phyloP scores from a whole-genome alignment of 2,329 filamentous ascomycete genomes.

The Aureobasidium sp. region DNA sequence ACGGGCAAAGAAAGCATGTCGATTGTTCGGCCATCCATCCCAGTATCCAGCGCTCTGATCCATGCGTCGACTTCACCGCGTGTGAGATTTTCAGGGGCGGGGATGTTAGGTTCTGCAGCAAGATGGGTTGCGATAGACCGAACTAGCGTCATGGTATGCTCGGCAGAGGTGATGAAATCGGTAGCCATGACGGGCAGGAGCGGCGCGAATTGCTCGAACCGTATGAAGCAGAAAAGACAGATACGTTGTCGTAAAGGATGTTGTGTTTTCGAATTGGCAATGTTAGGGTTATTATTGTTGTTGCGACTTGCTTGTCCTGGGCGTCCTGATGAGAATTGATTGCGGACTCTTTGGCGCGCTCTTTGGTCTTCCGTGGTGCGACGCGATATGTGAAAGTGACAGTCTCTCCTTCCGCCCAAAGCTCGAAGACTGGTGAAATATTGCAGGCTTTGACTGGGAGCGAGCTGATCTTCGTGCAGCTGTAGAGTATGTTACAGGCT shows the following conservation, averaged over 20 bases:
- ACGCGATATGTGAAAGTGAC: constrained; percentile 2
- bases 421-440: not conserved
- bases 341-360: not conserved
- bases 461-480: not conserved
- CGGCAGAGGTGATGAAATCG: not conserved
- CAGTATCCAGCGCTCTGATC: constrained; percentile 4
- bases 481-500: not conserved
- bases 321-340: not conserved
- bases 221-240: not conserved
- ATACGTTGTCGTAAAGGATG: not conserved
- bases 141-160: not conserved
- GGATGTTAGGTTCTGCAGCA: not conserved
- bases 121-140: not conserved
- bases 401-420: not conserved
- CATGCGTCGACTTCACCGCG: constrained; percentile 9
- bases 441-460: not conserved
- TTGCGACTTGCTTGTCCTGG: not conserved
- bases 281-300: not conserved
- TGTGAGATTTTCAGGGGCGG: not conserved
- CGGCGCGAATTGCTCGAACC: not conserved
- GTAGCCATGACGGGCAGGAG: not conserved
- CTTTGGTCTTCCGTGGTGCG: not conserved
- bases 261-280: not conserved
- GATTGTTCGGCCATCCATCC: not conserved
- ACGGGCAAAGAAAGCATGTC: not conserved